A percentile compares a stretch with the other conserved stretches of the same genome.
These are phyloP conservation scores for Ascochyta viciae-villosae DNA, from an alignment of 2,329 filamentous ascomycete genomes.

Conservation along the genomic window DNA sequence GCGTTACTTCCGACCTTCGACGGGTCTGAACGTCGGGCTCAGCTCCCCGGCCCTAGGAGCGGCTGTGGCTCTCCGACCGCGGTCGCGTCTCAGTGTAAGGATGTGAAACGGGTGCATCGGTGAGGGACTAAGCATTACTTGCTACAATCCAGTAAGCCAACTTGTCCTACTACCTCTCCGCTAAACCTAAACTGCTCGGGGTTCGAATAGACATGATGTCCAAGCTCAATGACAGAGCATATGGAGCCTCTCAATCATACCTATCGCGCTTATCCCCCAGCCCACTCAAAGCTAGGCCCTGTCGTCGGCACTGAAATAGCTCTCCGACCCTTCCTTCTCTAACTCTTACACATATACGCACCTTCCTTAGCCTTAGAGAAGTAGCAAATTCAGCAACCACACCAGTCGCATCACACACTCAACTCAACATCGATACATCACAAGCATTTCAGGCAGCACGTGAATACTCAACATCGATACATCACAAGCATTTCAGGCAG, in stretches of 20 bases:
- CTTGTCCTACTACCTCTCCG: slow-evolving; percentile 35
- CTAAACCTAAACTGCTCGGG: slow-evolving; percentile 27
- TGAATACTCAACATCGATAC: not conserved
- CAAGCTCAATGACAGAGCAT: slow-evolving; percentile 33
- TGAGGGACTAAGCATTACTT: slow-evolving; percentile 37
- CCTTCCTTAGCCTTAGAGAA: not conserved
- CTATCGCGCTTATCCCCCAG: slow-evolving; percentile 9
- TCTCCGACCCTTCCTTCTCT: slow-evolving; percentile 5
- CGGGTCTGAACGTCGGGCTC: slow-evolving; percentile 37
- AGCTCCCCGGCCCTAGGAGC: slow-evolving; percentile 36
- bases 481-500: not conserved
- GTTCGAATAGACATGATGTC: slow-evolving; percentile 27
- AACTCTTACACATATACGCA: slow-evolving; percentile 1
- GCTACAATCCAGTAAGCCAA: slow-evolving; percentile 37
- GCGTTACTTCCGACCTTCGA: slow-evolving; percentile 33
- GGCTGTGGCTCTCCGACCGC: slow-evolving; percentile 33
- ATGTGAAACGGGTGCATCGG: slow-evolving; percentile 39
- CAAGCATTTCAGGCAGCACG: not conserved
- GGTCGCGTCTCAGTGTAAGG: slow-evolving; percentile 28
- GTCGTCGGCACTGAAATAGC: slow-evolving; percentile 18
- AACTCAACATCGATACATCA: not conserved
- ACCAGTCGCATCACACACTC: not conserved
- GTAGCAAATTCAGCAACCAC: not conserved
- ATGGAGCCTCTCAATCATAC: slow-evolving; percentile 35
- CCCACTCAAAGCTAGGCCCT: slow-evolving; percentile 32